Conservation (phyloP, 192 early-diverging fungal genomes). For the Backusella circina region DNA sequence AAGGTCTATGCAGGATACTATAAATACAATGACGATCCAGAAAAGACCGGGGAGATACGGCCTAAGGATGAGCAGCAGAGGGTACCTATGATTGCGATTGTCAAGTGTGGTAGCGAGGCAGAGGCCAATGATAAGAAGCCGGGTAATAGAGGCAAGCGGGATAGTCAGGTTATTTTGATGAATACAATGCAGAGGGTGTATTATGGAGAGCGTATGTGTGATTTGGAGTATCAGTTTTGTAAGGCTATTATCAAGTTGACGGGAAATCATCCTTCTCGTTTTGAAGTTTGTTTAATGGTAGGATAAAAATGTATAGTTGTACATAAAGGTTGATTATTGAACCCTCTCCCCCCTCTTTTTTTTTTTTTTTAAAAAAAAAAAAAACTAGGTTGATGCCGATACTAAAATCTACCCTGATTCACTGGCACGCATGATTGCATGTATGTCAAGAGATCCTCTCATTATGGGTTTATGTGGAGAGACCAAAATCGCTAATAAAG, state of each 20-base stretch:
- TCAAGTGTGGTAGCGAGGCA: conserved; percentile 72
- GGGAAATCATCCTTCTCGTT: conserved; percentile 64
- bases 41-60: conserved; percentile 17
- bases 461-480: conserved; percentile 97
- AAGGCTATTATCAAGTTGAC: conserved; percentile 69
- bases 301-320: not conserved
- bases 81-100: conserved; percentile 73
- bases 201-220: conserved; percentile 77
- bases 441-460: conserved; percentile 78
- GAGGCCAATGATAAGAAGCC: conserved; percentile 64
- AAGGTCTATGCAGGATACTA: conserved; percentile 92
- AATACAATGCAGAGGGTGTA: conserved; percentile 83
- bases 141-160: conserved; percentile 88
- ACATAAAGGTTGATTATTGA: not conserved
- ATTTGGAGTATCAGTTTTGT: conserved; percentile 75
- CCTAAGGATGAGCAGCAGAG: conserved; percentile 41
- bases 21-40: conserved; percentile 49
- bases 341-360: no score
- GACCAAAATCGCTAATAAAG: conserved; percentile 92
- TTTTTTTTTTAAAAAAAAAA: not conserved
- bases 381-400: conserved; percentile 68
- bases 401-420: conserved; percentile 77
- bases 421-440: conserved; percentile 75
- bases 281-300: conserved; percentile 75
- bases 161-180: conserved; percentile 94